Evolutionary conservation across 2,329 filamentous ascomycete genomes (phyloP).

Genomic region (Colletotrichum salicis): DNA sequence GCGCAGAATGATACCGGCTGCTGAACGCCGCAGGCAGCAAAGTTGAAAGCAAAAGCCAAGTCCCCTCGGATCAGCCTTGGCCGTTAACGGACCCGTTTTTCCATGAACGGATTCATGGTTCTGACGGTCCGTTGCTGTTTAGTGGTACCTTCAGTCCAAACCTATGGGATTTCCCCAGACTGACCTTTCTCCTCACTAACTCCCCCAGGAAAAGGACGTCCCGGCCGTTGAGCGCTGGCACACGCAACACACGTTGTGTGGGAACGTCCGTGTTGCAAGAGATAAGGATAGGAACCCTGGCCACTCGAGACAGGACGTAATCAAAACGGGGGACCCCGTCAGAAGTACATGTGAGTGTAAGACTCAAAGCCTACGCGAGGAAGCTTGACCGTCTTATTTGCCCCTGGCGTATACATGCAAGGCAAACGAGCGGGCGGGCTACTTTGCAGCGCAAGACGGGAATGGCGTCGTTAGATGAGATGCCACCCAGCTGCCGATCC

Average conservation of each 20-base stretch:
- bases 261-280: neutral
- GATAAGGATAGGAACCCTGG: slow-evolving; percentile 7
- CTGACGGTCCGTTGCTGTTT: neutral
- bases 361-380: neutral
- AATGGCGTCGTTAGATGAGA: neutral
- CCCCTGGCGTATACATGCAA: neutral
- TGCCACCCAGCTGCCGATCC: slow-evolving; percentile 6
- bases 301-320: neutral
- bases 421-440: neutral
- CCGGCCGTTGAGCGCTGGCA: neutral
- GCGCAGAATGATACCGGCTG: slow-evolving; percentile 3
- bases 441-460: neutral
- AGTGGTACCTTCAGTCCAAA: neutral
- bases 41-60: neutral
- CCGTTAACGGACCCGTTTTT: neutral
- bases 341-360: neutral
- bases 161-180: neutral
- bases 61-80: neutral
- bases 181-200: neutral
- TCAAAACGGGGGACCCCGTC: slow-evolving; percentile 14
- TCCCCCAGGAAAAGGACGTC: slow-evolving; percentile 1
- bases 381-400: neutral
- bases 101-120: neutral
- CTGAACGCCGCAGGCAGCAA: neutral
- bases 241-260: slow-evolving; percentile 12